A percentile compares a stretch with the other conserved stretches of the same genome.
phyloP scores from a whole-genome alignment of 2,329 filamentous ascomycete species.

The Aspergillus thermomutatus region DNA sequence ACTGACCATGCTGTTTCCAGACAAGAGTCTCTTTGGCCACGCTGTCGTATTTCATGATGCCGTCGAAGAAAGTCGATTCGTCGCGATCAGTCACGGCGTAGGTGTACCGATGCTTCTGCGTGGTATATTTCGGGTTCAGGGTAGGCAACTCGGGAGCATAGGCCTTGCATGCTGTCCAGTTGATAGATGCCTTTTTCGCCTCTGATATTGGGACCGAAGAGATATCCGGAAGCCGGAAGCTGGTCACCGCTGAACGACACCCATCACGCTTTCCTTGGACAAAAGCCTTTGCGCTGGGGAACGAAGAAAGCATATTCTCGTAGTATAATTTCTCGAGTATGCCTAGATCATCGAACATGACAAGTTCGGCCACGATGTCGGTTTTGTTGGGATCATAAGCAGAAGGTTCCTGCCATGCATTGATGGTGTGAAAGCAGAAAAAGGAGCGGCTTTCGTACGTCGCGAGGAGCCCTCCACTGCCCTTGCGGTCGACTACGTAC shows the following conservation, averaged over 20 bases:
- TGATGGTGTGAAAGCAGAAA: conserved; percentile 78
- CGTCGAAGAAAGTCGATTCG: conserved; percentile 50
- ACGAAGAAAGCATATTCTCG: conserved; percentile 61
- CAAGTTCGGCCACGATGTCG: conserved; percentile 63
- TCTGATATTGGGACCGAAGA: conserved; percentile 15
- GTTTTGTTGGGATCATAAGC: conserved; percentile 27
- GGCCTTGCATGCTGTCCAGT: conserved; percentile 25
- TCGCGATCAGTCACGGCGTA: conserved; percentile 48
- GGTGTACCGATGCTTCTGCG: conserved; percentile 47
- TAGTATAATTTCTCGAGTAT: conserved; percentile 68
- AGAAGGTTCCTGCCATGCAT: conserved; percentile 65
- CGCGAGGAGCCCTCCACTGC: conserved; percentile 63
- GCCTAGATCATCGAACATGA: conserved; percentile 62
- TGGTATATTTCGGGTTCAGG: conserved; percentile 46
- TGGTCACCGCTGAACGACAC: conserved; percentile 22
- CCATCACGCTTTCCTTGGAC: conserved; percentile 32
- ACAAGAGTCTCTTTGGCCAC: conserved; percentile 36
- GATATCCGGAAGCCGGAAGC: conserved; percentile 39
- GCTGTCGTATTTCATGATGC: conserved; percentile 52
- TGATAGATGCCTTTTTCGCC: conserved; percentile 17
- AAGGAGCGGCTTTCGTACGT: conserved; percentile 65
- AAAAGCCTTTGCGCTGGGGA: conserved; percentile 41
- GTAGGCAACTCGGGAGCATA: conserved; percentile 47
- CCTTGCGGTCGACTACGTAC: conserved; percentile 69
- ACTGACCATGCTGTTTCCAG: conserved; percentile 50